Conservation (phyloP, 768 basidiomycete species). For the Kwoniella shandongensis region DNA sequence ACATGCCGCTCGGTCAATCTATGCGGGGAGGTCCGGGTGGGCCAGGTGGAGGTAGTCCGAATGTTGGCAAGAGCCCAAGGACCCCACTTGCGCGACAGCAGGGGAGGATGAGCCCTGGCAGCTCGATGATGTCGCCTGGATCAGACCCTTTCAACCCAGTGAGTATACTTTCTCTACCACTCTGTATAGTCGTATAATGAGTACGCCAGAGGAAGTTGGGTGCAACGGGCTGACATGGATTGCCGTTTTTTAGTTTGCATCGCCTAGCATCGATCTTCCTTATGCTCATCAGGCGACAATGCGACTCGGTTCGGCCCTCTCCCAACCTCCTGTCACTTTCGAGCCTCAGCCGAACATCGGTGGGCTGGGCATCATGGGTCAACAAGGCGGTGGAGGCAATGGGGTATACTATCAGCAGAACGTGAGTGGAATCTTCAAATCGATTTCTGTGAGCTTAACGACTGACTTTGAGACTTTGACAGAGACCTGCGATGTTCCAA, state of each 20-base stretch:
- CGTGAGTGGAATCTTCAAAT: too few relatives aligned
- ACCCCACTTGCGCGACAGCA: slow-evolving; percentile 26
- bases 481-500: too few relatives aligned
- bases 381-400: slow-evolving; percentile 5
- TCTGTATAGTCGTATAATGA: neutral
- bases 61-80: slow-evolving; percentile 19
- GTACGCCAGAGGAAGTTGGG: slow-evolving; percentile 11
- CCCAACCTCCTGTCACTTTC: slow-evolving; percentile 36
- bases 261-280: slow-evolving; percentile 46
- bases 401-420: slow-evolving; percentile 15
- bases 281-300: slow-evolving; percentile 26
- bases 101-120: slow-evolving; percentile 42
- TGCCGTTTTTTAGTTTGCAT: slow-evolving; percentile 37
- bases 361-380: slow-evolving; percentile 47
- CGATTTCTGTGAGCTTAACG: too few relatives aligned
- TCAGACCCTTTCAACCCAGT: slow-evolving; percentile 54
- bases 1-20: slow-evolving; percentile 42
- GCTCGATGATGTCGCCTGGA: slow-evolving; percentile 48
- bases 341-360: slow-evolving; percentile 49
- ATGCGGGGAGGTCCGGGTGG: slow-evolving; percentile 26
- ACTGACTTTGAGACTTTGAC: too few relatives aligned
- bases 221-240: slow-evolving; percentile 4
- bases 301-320: slow-evolving; percentile 20
- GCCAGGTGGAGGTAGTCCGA: slow-evolving; percentile 11
- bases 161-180: slow-evolving; percentile 15